These are phyloP conservation scores for Chlorella ohadii DNA, from an alignment of 139 green algal species.

Conservation along the genomic window DNA sequence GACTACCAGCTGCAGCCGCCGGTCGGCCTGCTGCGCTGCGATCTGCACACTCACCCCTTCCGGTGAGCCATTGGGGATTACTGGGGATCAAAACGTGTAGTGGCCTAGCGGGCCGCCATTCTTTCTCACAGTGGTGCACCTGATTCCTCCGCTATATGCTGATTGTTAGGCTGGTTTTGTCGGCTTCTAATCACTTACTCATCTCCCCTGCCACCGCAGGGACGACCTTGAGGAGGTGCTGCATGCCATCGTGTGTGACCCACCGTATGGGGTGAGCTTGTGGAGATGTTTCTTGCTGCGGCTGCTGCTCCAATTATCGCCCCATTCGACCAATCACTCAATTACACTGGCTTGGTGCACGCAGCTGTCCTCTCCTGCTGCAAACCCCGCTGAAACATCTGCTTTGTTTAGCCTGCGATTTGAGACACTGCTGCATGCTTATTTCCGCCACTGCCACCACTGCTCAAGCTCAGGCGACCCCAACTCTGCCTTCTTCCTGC, in stretches of 20 bases:
- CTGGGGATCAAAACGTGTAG: too few species aligned
- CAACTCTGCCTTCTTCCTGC: neutral
- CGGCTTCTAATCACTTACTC: neutral
- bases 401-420: too few species aligned
- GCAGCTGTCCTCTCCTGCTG: too few species aligned
- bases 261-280: conserved; percentile 86
- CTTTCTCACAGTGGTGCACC: too few species aligned
- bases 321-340: neutral
- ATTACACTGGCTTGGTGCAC: too few species aligned
- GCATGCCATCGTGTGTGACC: conserved; percentile 91
- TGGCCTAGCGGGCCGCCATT: too few species aligned
- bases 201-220: neutral
- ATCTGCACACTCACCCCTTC: conserved; percentile 77
- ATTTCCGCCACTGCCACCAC: too few species aligned
- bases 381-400: too few species aligned
- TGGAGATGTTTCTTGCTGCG: neutral
- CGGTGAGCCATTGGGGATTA: conserved; percentile 26
- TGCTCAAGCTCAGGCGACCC: too few species aligned
- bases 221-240: conserved; percentile 65
- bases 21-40: conserved; percentile 78
- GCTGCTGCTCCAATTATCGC: neutral
- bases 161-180: neutral
- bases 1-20: conserved; percentile 82
- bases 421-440: too few species aligned
- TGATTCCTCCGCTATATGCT: too few species aligned